phyloP scores from a whole-genome alignment of 1,284 basidiomycete genomes.

The Tylopilus orsonianus region DNA sequence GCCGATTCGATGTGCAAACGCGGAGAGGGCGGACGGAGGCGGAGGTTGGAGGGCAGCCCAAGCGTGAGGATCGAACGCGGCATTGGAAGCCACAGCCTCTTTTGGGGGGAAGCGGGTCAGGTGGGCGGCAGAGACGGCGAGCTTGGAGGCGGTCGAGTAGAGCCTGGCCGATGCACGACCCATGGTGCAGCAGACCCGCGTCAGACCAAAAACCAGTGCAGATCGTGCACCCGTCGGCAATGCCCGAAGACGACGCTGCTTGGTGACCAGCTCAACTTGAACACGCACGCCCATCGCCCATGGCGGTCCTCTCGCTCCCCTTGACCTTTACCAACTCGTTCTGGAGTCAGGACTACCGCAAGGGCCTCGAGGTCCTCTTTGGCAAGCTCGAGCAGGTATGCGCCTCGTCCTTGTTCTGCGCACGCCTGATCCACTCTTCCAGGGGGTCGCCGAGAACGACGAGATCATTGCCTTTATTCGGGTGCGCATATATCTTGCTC shows the following conservation, averaged over 20 bases:
- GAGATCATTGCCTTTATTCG: conserved; percentile 81
- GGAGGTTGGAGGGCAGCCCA: conserved; percentile 77
- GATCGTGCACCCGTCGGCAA: conserved; percentile 20
- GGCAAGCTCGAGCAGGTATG: conserved; percentile 75
- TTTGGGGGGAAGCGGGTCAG: conserved; percentile 63
- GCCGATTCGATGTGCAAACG: conserved; percentile 75
- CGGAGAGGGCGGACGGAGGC: conserved; percentile 67
- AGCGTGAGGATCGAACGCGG: conserved; percentile 55
- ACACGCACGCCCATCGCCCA: conserved; percentile 33
- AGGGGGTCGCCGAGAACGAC: conserved; percentile 78
- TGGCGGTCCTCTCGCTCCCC: conserved; percentile 85
- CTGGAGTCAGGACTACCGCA: conserved; percentile 87
- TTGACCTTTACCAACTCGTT: conserved; percentile 87
- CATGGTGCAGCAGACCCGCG: conserved; percentile 37
- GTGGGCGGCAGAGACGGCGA: conserved; percentile 55
- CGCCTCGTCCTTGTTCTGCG: conserved; percentile 8
- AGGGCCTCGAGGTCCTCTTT: conserved; percentile 77
- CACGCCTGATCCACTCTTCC: conserved; percentile 25
- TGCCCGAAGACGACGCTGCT: conserved; percentile 13
- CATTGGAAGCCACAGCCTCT: conserved; percentile 46
- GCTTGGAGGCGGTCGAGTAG: conserved; percentile 54
- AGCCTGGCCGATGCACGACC: conserved; percentile 60
- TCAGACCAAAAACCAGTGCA: neutral
- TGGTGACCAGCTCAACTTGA: conserved; percentile 32
- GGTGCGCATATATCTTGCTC: conserved; percentile 44